These are phyloP conservation scores for Sporobolomyces pararoseus DNA, from an alignment of 768 basidiomycete genomes.

Conservation along the genomic window DNA sequence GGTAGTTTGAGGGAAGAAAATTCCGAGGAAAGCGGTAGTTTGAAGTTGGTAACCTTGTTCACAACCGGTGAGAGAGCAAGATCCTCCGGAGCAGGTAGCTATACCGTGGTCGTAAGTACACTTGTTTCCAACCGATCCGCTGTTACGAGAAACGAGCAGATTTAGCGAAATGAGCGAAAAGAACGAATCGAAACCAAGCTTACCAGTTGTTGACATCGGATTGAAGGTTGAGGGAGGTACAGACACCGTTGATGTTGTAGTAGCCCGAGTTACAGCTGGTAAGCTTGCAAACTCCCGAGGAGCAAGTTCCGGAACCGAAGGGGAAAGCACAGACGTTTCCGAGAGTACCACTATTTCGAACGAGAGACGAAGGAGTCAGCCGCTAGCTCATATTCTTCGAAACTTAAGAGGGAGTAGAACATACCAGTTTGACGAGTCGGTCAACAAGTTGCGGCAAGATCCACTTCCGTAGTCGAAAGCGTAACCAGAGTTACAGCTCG, in stretches of 20 bases:
- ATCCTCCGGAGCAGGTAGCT: slow-evolving; percentile 10
- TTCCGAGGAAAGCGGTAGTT: slow-evolving; percentile 10
- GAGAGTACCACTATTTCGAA: slow-evolving; percentile 15
- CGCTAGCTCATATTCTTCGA: neutral
- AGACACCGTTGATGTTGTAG: slow-evolving; percentile 24
- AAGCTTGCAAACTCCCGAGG: slow-evolving; percentile 20
- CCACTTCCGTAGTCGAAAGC: slow-evolving; percentile 15
- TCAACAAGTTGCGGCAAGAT: slow-evolving; percentile 15
- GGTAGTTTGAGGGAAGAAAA: slow-evolving; percentile 15
- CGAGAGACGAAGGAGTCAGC: neutral
- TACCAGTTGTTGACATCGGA: slow-evolving; percentile 31
- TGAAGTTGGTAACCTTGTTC: slow-evolving; percentile 8
- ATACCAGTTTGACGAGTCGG: slow-evolving; percentile 32
- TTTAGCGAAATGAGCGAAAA: neutral
- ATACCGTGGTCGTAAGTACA: slow-evolving; percentile 29
- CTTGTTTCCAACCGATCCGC: slow-evolving; percentile 24
- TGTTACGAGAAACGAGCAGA: neutral
- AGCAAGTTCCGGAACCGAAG: slow-evolving; percentile 16
- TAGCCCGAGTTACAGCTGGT: slow-evolving; percentile 23
- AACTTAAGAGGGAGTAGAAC: neutral
- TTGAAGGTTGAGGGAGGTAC: slow-evolving; percentile 15
- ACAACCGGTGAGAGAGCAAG: slow-evolving; percentile 19
- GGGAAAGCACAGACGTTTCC: slow-evolving; percentile 15
- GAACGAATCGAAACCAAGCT: neutral
- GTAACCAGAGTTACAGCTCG: slow-evolving; percentile 24